Base-by-base conservation (phyloP, 164 flowering plant species). In the grape (Vitis vinifera) region DNA sequence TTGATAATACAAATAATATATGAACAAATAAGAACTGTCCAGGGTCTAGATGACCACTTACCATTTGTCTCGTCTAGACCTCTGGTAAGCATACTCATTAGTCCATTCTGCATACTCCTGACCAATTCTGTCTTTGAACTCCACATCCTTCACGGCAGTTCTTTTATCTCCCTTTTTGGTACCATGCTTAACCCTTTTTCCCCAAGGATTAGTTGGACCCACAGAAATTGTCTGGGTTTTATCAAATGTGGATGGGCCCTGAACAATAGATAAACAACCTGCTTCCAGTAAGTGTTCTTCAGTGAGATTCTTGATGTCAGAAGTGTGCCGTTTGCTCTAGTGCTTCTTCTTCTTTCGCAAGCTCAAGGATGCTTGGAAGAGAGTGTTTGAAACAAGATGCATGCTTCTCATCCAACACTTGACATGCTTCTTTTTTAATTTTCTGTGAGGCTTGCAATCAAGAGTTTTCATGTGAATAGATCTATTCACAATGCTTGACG, bases 321-420 rank as follows among this genome's bases (percentile, higher is more conserved):
- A 62, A 19, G 50, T 10, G 13, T 27, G 59, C 15, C 12, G 48
- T 57, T 77, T 87, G 44, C 59, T 74, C 71, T 84, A 23, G 67
- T 69, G 83, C 19, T 84, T 86, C 79, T 84, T 87, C 81, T 77
- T 94, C 81, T 76, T 89, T 57, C 76, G 65, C 57, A 81, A 10
- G 64, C 77, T 71, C 47, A 84, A 76, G 16, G 88, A 79, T 52
- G 73, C 66, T 68, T 77, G 75, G 55, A 78, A 84, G 15, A 87
- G 68, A 48, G 79, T 65, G 59, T 70, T 85, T 27, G 82, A 68
- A 63, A 89, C 74, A 19, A 85, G 63, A 67, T 65, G 77, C 75
- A 83, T 30, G 27, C 72, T 73, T 16, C 55, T 19, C 10, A 73
- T 55, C 27, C 48, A 77, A 76, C 10, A 66, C 79, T 83, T 90